Base-by-base conservation (phyloP, 495 filamentous ascomycete genomes). In the Penicillium waksmanii region DNA sequence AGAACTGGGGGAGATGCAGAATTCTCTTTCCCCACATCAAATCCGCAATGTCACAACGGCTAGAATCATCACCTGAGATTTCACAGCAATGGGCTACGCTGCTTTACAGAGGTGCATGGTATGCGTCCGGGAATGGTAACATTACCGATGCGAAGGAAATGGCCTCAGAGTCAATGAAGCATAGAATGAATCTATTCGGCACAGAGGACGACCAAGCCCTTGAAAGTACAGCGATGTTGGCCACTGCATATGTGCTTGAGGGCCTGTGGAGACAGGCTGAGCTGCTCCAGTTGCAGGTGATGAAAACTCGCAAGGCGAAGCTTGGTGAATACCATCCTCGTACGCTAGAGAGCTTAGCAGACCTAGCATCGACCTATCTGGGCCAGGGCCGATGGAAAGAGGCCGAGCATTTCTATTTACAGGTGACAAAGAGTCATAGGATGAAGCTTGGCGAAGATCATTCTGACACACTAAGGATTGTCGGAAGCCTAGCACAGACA, bases 1-100 rank as follows among this genome's bases (percentile, higher is more conserved):
- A 72, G 40, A 73, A 73, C 44, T 76, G 68, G 73, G 56, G 33
- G 40, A 52, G 13, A 31, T 73, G 65, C 53, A 55, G 68, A 47
- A 6, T 27, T 18, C 57, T 73, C 11, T 70, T 74, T 60, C 53
- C 70, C 12, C 70, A 76, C 56, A 62, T 58, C 0, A 51, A 61
- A 55, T 40, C 54, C 1, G 62, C 66, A 19, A 46, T 63, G 23
- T 59, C 56, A 12, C 58, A 64, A 35, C 61, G 34, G 27, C 64
- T 57, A 54, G 21, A 44, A 46, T 57, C 54, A 13, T 2, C n/a
- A n/a, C n/a, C 48, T 6, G 33, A 51, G 0, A 62, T 35, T 43
- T 49, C 59, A 53, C 8, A 2, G 53, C 12, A 58, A 31, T 72
- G 55, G 69, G 64, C 69, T 57, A 44, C 54, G 15, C 13, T 72